phyloP scores from a whole-genome alignment of 2,329 filamentous ascomycete genomes.

The Talaromyces funiculosus region DNA sequence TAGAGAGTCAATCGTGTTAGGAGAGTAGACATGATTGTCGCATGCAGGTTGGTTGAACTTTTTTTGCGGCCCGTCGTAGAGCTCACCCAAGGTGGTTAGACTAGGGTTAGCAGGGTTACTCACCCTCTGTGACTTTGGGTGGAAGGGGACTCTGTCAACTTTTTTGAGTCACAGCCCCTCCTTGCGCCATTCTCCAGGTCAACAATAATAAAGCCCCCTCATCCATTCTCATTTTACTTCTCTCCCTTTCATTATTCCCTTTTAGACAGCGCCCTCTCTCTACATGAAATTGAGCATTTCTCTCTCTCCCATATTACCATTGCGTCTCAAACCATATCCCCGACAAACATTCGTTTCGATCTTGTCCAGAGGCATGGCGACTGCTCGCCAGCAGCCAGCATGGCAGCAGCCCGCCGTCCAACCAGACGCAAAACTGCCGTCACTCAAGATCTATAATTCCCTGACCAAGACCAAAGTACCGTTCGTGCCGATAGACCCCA shows the following conservation, averaged over 20 bases:
- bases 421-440: slow-evolving; percentile 38
- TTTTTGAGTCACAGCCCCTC: background rate
- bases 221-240: background rate
- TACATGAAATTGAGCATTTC: background rate
- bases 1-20: background rate
- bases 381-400: slow-evolving; percentile 35
- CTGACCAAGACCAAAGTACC: slow-evolving; percentile 67
- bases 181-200: background rate
- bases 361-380: slow-evolving; percentile 19
- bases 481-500: slow-evolving; percentile 66
- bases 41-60: background rate
- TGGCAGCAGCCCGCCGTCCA: slow-evolving; percentile 38
- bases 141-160: too few relatives aligned
- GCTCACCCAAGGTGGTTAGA: slow-evolving; percentile 8
- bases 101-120: background rate
- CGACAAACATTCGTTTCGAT: background rate
- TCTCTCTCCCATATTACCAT: background rate
- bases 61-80: background rate
- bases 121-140: too few relatives aligned
- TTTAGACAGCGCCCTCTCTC: background rate
- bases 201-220: background rate
- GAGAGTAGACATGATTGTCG: background rate
- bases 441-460: slow-evolving; percentile 73
- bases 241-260: background rate
- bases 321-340: slow-evolving; percentile 4